Base-by-base conservation (phyloP, 768 basidiomycete species). In the Serpula lacrymans region DNA sequence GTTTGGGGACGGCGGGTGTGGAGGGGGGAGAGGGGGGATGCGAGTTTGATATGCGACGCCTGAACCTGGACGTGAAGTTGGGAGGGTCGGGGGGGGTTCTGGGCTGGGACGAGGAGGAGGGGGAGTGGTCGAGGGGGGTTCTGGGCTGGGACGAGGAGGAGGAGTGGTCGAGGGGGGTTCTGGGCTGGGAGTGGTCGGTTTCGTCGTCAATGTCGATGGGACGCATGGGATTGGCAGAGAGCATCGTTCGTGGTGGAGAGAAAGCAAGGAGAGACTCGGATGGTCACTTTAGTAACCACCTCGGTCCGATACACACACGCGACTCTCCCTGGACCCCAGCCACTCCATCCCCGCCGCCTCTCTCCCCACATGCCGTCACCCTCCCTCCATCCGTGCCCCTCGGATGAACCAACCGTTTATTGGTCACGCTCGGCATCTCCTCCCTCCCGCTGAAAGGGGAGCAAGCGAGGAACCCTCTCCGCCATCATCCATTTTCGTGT, bases 221-320 rank as follows among this genome's bases (percentile, higher is more conserved):
- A 21, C 57, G 58, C 61, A 67, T 69, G 27, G 67, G 69, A 45
- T 43, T 59, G 11, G 67, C 54, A 27, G 64, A 64, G 44, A 70
- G 60, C 68, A 67, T 70, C 32, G 37, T 49, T 28, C 45, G 43
- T 8, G 40, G 38, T 12, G 39, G 52, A 41, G 28, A 48, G 36
- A 5, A 45, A 37, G 41, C 43, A 26, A 32, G 35, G 38, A 17
- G 31, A 21, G 36, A 37, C 12, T 31, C 13, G 39, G 24, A 12
- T 17, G 41, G 39, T 17, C 18, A 24, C 6, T 26, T 23, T 38
- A 8, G 8, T 3, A 23, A 9, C 3, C 14, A 10, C 14, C 13
- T 34, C 46, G 43, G 43, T 28, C 46, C 46, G 46, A 45, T 33
- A 25, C 43, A 26, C 27, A 26, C 39, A n/a, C n/a, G n/a, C n/a